Conservation (phyloP, 83 land plant species). For the Picea abies region DNA sequence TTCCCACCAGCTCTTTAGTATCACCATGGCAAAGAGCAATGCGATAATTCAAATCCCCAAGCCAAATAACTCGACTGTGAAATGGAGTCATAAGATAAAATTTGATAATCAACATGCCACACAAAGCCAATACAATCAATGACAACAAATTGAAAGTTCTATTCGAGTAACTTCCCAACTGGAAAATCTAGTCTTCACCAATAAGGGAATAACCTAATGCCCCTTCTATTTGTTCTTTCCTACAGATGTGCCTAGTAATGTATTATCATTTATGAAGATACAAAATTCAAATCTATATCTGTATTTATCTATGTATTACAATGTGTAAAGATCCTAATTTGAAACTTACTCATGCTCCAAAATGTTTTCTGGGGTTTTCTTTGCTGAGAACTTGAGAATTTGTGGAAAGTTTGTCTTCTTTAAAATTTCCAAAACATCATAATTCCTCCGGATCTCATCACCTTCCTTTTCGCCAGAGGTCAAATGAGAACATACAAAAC, state of each 20-base stretch:
- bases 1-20: slow-evolving; percentile 43
- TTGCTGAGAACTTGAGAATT: slow-evolving; percentile 20
- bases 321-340: too few species aligned
- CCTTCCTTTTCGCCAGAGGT: slow-evolving; percentile 79
- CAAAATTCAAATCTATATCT: background rate
- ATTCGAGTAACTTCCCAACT: background rate
- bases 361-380: slow-evolving; percentile 54
- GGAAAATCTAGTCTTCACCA: background rate
- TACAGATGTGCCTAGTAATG: background rate
- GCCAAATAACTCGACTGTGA: slow-evolving; percentile 90
- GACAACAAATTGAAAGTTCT: background rate
- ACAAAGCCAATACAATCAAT: background rate
- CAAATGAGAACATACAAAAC: slow-evolving; percentile 38
- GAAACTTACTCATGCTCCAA: slow-evolving; percentile 81
- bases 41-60: slow-evolving; percentile 95
- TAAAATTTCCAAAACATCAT: slow-evolving; percentile 74
- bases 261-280: background rate
- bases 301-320: background rate
- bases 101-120: background rate
- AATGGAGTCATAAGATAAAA: background rate
- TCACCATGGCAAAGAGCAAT: slow-evolving; percentile 47
- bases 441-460: slow-evolving; percentile 69
- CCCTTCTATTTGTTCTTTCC: background rate
- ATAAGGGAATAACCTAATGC: background rate
- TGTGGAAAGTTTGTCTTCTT: slow-evolving; percentile 62